Conservation (phyloP, 345 rosid species). For the Ricinus communis region DNA sequence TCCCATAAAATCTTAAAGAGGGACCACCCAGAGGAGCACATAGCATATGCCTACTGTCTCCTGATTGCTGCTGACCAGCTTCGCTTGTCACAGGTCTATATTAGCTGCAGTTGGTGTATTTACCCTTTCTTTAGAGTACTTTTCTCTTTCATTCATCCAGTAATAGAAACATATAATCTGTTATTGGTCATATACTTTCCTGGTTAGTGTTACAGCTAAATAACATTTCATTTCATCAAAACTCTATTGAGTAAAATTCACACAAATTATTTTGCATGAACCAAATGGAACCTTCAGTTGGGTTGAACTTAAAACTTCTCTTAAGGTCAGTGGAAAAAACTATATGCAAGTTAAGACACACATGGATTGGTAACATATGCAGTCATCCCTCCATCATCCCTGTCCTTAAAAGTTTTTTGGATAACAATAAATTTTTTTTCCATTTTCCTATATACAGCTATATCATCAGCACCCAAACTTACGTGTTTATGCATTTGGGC, state of each 20-base stretch:
- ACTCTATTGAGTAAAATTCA: not conserved
- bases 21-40: no score
- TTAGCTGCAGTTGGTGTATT: no score
- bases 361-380: not conserved
- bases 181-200: no score
- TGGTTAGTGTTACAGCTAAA: not conserved
- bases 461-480: slow-evolving; percentile 57
- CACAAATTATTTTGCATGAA: not conserved
- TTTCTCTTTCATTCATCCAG: no score
- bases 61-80: no score
- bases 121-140: no score
- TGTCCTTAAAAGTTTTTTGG: not conserved
- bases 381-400: not conserved
- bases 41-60: no score
- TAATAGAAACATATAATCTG: no score
- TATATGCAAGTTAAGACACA: no score
- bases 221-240: not conserved
- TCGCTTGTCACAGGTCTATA: no score
- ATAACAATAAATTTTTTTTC: not conserved
- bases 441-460: slow-evolving; percentile 41
- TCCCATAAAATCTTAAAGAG: no score
- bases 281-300: not conserved
- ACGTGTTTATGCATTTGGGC: slow-evolving; percentile 75
- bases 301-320: not conserved
- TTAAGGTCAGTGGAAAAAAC: not conserved